Percentiles rank a stretch among this genome's conserved stretches.
phyloP scores from a whole-genome alignment of 2,329 filamentous ascomycete genomes.

The Colletotrichum endophyticum region DNA sequence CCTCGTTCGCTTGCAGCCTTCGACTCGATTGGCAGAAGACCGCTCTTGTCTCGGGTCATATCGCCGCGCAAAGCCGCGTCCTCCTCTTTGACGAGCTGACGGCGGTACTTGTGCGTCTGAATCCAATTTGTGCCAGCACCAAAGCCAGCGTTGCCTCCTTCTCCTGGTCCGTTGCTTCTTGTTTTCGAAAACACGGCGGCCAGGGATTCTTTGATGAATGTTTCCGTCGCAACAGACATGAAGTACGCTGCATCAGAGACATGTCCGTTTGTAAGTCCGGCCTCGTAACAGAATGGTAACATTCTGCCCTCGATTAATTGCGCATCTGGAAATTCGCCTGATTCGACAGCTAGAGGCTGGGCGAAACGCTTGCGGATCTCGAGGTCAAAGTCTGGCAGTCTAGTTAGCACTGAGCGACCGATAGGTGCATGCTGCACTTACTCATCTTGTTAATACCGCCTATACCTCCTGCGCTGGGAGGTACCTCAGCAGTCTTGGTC shows the following conservation, averaged over 20 bases:
- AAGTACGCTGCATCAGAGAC: constrained; percentile 65
- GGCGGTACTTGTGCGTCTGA: constrained; percentile 79
- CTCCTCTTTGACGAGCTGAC: constrained; percentile 78
- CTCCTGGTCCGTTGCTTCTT: constrained; percentile 67
- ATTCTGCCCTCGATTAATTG: constrained; percentile 67
- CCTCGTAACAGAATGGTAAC: constrained; percentile 72
- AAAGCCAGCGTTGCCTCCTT: constrained; percentile 65
- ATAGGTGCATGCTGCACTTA: constrained; percentile 44
- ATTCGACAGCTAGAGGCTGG: constrained; percentile 69
- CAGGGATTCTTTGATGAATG: constrained; percentile 70
- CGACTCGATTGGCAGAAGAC: constrained; percentile 80
- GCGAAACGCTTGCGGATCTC: constrained; percentile 71
- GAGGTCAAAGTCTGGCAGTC: constrained; percentile 61
- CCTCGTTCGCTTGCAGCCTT: constrained; percentile 75
- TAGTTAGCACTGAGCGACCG: background rate
- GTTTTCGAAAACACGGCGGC: constrained; percentile 69
- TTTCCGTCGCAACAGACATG: constrained; percentile 69
- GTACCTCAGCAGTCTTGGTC: constrained; percentile 61
- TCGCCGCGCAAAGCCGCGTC: constrained; percentile 75
- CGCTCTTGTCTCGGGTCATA: constrained; percentile 74
- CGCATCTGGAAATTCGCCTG: constrained; percentile 72
- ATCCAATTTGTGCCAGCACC: constrained; percentile 74
- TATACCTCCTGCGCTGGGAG: constrained; percentile 69
- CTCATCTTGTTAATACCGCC: constrained; percentile 74
- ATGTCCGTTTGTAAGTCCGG: constrained; percentile 65